phyloP scores from a whole-genome alignment of 306 rosid species.

The Vigna radiata region DNA sequence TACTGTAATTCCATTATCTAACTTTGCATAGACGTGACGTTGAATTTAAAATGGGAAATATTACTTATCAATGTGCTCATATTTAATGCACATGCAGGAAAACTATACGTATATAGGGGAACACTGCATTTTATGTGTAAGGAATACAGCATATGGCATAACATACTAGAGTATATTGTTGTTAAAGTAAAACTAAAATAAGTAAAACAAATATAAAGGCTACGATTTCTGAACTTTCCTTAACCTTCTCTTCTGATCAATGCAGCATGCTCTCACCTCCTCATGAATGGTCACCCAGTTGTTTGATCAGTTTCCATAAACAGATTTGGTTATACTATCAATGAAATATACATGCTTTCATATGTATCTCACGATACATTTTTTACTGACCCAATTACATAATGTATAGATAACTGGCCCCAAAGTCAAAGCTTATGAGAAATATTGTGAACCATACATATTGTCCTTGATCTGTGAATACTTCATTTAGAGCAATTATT shows the following conservation, averaged over 20 bases:
- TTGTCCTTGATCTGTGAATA: conserved; percentile 4
- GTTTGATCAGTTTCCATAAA: conserved; percentile 11
- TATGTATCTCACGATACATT: conserved; percentile 7
- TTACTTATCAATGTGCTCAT: conserved; percentile 47
- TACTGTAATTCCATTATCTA: conserved; percentile 40
- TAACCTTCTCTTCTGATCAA: conserved; percentile 6
- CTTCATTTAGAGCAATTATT: conserved; percentile 20
- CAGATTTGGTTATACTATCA: conserved; percentile 11
- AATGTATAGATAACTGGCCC: conserved; percentile 18
- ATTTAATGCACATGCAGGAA: conserved; percentile 59
- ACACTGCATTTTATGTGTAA: conserved; percentile 43
- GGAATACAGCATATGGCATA: conserved; percentile 31
- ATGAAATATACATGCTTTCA: conserved; percentile 12
- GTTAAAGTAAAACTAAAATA: conserved; percentile 37
- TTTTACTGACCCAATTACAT: conserved; percentile 21
- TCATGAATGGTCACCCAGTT: conserved; percentile 23
- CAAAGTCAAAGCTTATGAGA: conserved; percentile 39
- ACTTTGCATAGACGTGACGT: conserved; percentile 61
- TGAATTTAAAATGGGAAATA: conserved; percentile 51
- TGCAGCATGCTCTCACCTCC: conserved; percentile 31
- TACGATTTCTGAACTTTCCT: conserved; percentile 28
- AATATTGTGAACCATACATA: conserved; percentile 33
- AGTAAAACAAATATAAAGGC: conserved; percentile 30
- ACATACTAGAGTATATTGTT: conserved; percentile 18
- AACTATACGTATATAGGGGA: conserved; percentile 37